Evolutionary conservation across 2,329 filamentous ascomycete genomes (phyloP).

Genomic region (Aspergillus ochraceoroseus): DNA sequence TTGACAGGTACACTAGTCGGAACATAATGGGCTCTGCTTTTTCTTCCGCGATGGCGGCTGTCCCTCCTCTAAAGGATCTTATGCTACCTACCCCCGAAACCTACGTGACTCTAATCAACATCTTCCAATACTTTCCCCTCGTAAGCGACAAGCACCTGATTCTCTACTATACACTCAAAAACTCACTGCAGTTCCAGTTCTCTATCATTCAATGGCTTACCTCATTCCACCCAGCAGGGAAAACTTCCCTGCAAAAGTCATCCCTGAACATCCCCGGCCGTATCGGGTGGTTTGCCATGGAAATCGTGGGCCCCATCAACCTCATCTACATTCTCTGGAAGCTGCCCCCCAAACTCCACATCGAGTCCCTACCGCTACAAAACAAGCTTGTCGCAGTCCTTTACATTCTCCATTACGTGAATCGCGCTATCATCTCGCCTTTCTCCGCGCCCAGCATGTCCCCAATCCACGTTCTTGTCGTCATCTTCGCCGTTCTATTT

Average conservation of each 20-base stretch:
- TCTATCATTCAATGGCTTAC: constrained; percentile 68
- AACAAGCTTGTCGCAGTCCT: constrained; percentile 38
- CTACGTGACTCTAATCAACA: constrained; percentile 33
- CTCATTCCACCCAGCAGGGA: constrained; percentile 87
- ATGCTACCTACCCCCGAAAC: constrained; percentile 38
- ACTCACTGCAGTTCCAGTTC: constrained; percentile 50
- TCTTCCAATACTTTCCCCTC: constrained; percentile 44
- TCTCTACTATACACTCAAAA: background rate
- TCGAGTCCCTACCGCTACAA: constrained; percentile 29
- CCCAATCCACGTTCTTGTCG: constrained; percentile 70
- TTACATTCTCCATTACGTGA: constrained; percentile 77
- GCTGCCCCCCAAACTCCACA: constrained; percentile 51
- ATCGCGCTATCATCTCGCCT: constrained; percentile 80
- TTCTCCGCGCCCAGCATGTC: constrained; percentile 85
- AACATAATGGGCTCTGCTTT: constrained; percentile 24
- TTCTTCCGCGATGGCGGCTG: constrained; percentile 21
- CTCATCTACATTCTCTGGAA: constrained; percentile 73
- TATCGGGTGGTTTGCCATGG: constrained; percentile 84
- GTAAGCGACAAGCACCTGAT: constrained; percentile 27
- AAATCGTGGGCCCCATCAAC: constrained; percentile 69
- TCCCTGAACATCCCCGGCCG: constrained; percentile 82
- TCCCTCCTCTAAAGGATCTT: constrained; percentile 32
- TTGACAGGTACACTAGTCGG: background rate
- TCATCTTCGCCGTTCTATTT: constrained; percentile 61
- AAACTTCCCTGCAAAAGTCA: constrained; percentile 67